Evolutionary conservation across 257 asterid genomes (phyloP), one percentile per base, ranked within the genome.

Genomic region (Pogostemon cablin): DNA sequence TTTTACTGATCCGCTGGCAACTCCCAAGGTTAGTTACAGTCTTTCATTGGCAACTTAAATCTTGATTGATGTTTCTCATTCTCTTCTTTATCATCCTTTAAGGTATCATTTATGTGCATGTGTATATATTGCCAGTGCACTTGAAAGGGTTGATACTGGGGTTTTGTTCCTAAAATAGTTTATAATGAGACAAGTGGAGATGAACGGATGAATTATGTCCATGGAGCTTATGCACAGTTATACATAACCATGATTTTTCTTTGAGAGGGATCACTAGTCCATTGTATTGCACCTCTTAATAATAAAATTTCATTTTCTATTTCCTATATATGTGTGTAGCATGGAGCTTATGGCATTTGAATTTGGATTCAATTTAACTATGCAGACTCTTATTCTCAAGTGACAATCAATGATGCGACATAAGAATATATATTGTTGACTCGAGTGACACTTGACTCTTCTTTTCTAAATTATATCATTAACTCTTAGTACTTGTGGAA

Each of bases 1-100:
- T 77, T 95, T 95, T 70, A 87, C 99, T 5, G 99, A 95, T 56
- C 99, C 99, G 48, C 92, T 95, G 65, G 81, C 90, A 65, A 95
- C 95, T 69, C 99, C 99, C 8, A 95, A 91, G 99, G 98, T 88
- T 73, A 1, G 65, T 47, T 10, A 11, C 66, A 32, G 55, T 63
- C 50, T 52, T 74, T 8, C 59, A 25, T 41, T 49, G 37, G 62
- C 75, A 67, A 75, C 47, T 41, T 49, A 72, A 61, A 32, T 72
- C 35, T 56, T 62, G 72, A 62, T 38, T 9, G 37, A 43, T 53
- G 10, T 17, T 39, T 42, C 56, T 52, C 46, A 65, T 54, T 48
- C 72, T n/a, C 62, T 69, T 59, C 55, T 9, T 39, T 25, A 3
- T 54, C 9, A 35, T 52, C 54, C 50, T 3, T 49, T 63, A 6